Conservation (phyloP, 176 grass and related monocot species). For the Pontederia crassipes region DNA sequence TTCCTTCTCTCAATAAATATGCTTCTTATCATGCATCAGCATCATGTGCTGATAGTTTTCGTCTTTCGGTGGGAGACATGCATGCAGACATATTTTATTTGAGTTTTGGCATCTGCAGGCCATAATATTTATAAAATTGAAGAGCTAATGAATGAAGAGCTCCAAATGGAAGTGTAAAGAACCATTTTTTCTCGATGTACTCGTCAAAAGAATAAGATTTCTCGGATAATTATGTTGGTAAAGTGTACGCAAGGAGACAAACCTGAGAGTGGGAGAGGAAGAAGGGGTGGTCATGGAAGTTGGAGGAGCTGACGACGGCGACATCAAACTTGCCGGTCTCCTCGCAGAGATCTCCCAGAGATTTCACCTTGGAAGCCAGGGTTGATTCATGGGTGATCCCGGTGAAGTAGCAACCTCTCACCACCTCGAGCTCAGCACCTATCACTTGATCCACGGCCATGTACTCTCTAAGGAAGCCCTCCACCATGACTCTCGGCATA, state of each 20-base stretch:
- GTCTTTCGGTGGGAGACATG: too few relatives aligned
- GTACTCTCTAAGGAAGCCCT: conserved; percentile 64
- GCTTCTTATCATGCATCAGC: too few relatives aligned
- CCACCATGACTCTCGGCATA: conserved; percentile 55
- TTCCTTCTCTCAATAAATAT: too few relatives aligned
- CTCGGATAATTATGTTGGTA: too few relatives aligned
- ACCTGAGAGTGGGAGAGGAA: conserved; percentile 61
- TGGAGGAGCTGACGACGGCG: conserved; percentile 25
- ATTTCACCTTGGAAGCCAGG: conserved; percentile 7
- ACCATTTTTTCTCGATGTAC: too few relatives aligned
- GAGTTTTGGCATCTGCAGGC: too few relatives aligned
- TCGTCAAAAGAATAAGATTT: too few relatives aligned
- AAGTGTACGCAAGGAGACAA: not conserved
- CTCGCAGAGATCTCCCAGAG: conserved; percentile 23
- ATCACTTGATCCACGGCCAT: conserved; percentile 44
- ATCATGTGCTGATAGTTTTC: too few relatives aligned
- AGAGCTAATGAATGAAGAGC: too few relatives aligned
- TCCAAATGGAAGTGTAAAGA: too few relatives aligned
- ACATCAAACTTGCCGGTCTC: conserved; percentile 26
- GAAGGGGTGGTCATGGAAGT: conserved; percentile 17
- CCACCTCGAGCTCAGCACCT: conserved; percentile 43
- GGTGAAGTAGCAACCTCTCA: conserved; percentile 38
- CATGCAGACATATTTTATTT: too few relatives aligned
- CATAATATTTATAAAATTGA: too few relatives aligned
- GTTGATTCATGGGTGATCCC: conserved; percentile 27